phyloP scores from a whole-genome alignment of 169 alveolate species.

The Plasmodium adleri region DNA sequence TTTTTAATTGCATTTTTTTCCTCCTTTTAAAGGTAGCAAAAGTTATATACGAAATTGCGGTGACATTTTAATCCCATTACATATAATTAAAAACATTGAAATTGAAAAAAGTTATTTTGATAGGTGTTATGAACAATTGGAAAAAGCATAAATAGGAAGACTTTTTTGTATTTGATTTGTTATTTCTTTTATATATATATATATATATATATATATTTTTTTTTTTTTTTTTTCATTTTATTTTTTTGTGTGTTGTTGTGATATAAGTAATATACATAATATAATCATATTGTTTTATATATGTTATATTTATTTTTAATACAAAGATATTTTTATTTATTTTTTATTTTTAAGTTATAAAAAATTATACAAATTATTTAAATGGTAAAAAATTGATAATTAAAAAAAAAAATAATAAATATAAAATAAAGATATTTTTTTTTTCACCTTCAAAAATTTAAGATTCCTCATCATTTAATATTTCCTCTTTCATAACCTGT shows the following conservation, averaged over 20 bases:
- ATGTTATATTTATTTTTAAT: neutral
- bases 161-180: neutral
- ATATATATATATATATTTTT: neutral
- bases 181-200: neutral
- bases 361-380: neutral
- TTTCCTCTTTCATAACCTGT: constrained; percentile 76
- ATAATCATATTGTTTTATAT: neutral
- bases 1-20: constrained; percentile 1
- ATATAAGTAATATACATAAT: neutral
- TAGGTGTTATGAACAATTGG: constrained; percentile 40
- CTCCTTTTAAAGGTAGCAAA: constrained; percentile 22
- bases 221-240: too few species aligned
- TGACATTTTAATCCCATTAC: constrained; percentile 47
- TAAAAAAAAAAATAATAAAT: too few species aligned
- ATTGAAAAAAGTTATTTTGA: constrained; percentile 55
- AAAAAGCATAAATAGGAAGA: neutral
- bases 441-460: constrained; percentile 4
- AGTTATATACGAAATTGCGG: constrained; percentile 31
- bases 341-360: neutral
- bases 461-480: constrained; percentile 70
- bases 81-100: constrained; percentile 36
- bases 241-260: neutral
- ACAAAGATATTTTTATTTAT: neutral
- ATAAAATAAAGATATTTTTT: too few species aligned
- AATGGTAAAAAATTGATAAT: too few species aligned